Conservation (phyloP, 768 basidiomycete genomes). For the Boletus eberwhitei region DNA sequence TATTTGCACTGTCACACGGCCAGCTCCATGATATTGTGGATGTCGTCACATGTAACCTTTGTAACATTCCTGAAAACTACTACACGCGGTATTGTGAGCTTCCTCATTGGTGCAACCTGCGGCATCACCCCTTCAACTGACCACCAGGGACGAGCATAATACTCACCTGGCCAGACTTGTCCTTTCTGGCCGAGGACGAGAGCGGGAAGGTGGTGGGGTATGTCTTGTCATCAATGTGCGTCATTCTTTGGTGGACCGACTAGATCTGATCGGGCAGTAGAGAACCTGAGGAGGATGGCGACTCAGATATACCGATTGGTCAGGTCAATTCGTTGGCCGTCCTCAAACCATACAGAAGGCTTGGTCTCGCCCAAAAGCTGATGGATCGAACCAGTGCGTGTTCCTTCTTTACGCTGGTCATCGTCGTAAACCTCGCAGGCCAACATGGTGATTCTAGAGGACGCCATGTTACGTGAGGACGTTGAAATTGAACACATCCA, state of each 20-base stretch:
- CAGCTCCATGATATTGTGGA: constrained; percentile 47
- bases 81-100: constrained; percentile 31
- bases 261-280: constrained; percentile 12
- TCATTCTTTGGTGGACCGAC: not conserved
- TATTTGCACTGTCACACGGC: not conserved
- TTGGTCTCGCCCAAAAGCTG: constrained; percentile 25
- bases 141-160: constrained; percentile 43
- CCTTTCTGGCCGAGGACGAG: constrained; percentile 51
- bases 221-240: constrained; percentile 54
- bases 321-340: constrained; percentile 30
- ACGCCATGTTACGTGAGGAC: constrained; percentile 22
- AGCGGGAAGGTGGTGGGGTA: constrained; percentile 52
- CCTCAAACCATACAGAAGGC: constrained; percentile 28
- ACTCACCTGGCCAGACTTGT: constrained; percentile 51
- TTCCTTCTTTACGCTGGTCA: not conserved
- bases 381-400: constrained; percentile 28
- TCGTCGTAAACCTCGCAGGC: not conserved
- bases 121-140: constrained; percentile 2
- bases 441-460: constrained; percentile 15
- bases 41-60: constrained; percentile 49
- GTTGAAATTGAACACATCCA: constrained; percentile 20
- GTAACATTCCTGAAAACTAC: constrained; percentile 53
- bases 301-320: constrained; percentile 15
- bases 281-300: constrained; percentile 20
- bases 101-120: not conserved